Evolutionary conservation across 2,329 filamentous ascomycete species (phyloP), one percentile per base, ranked within the genome.

Genomic region (Fusarium armeniacum): DNA sequence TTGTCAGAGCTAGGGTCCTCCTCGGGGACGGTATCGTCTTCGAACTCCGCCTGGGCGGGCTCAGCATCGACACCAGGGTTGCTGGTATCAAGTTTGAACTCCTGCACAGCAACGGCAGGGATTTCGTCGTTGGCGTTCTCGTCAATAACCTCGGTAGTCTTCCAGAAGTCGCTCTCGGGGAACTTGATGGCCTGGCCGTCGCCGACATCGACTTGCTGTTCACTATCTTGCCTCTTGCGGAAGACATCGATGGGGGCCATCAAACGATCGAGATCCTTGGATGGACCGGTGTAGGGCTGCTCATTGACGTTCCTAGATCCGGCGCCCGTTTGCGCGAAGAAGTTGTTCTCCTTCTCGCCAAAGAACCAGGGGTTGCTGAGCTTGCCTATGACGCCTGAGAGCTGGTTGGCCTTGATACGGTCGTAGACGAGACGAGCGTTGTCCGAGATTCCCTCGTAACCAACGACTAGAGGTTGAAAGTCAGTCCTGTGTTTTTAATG

Each of bases 61-160:
- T 55, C 52, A 55, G 22, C 5, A 13, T 45, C 52, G 20, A 12
- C 40, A n/a, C 22, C 52, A 45, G 12, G 52, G 40, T 38, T 55
- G 40, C 52, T 45, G 52, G 30, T 45, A 45, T 55, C 52, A 45
- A 55, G 52, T 45, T 55, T 55, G 52, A 55, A 55, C 52, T 55
- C 52, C 30, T 55, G 52, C 22, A 55, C 40, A 22, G 52, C 52
- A 55, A 55, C 52, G 22, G 52, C 52, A 55, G 52, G 4, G 32
- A 28, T 45, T 3, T 45, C 52, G 22, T 55, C 52, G 52, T 55
- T 55, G 16, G 52, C 22, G 18, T 45, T 0, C 52, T 55, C 41
- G 18, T 55, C 52, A 45, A 45, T 30, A 55, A 55, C n/a, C 22
- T 45, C 40, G 22, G 41, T 55, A 36, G 52, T 55, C 22, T 55